These are phyloP conservation scores for Entrophospora sp. DNA, from an alignment of 192 early-diverging fungal species.

Conservation along the genomic window DNA sequence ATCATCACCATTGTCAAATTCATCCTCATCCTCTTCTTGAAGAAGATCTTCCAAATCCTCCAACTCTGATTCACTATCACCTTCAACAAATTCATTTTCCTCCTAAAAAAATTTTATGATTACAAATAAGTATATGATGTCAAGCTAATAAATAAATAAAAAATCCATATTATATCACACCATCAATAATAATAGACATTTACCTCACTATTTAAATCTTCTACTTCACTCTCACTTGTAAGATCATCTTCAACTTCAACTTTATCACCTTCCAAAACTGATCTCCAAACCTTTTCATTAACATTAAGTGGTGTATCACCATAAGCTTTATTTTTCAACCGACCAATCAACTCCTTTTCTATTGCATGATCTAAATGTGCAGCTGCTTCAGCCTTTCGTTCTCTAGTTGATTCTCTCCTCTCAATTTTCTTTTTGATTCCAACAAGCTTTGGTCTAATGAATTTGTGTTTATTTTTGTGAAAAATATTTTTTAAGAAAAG, in stretches of 20 bases:
- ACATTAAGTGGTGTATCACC: conserved; percentile 96
- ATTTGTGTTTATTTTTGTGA: too few species aligned
- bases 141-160: conserved; percentile 28
- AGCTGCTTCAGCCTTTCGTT: conserved; percentile 84
- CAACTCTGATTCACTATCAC: conserved; percentile 50
- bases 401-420: conserved; percentile 72
- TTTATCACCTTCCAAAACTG: conserved; percentile 73
- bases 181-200: conserved; percentile 26
- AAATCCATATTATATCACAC: conserved; percentile 8
- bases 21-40: conserved; percentile 31
- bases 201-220: conserved; percentile 45
- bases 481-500: too few species aligned
- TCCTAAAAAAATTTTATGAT: conserved; percentile 29
- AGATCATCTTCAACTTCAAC: conserved; percentile 61
- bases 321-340: conserved; percentile 89
- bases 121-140: conserved; percentile 36
- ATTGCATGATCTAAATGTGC: conserved; percentile 86
- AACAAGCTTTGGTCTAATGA: conserved; percentile 70
- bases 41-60: conserved; percentile 55
- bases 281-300: conserved; percentile 79
- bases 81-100: conserved; percentile 51
- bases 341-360: conserved; percentile 91
- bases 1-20: background rate
- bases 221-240: conserved; percentile 63
- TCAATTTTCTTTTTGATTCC: conserved; percentile 94